Base-by-base conservation (phyloP, 2,329 filamentous ascomycete genomes). In the Aspergillus texensis region DNA sequence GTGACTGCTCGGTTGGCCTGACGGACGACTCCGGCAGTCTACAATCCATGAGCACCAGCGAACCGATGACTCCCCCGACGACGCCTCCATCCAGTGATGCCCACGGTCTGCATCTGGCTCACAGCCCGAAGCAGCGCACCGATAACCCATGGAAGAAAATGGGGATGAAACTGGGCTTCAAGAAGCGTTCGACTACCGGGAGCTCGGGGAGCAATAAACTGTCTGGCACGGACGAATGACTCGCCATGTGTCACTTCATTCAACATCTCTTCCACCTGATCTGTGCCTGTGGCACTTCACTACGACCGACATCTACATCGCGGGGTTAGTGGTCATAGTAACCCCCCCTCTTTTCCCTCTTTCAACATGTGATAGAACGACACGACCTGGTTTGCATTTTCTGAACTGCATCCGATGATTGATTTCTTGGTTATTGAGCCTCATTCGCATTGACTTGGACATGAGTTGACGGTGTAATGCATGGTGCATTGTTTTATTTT, bases 121-220 rank as follows among this genome's bases (percentile, higher is more conserved):
- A 75, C 52, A 81, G 77, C 63, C 77, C 79, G n/a, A 78, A 79
- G 70, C 69, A 70, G 63, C 77, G 79, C 64, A 71, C 78, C 64
- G 79, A 84, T 57, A 82, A 83, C 67, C 79, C 81, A 6, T 84
- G 82, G 82, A 84, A 83, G 72, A 84, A 83, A 67, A 82, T 83
- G 81, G 81, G 81, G 3, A 80, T 82, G 75, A 83, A 82, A 69
- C 71, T 84, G 59, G 78, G 78, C 16, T 80, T 79, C 64, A 80
- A 79, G 65, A 79, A 79, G 67, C 74, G 73, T 26, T 73, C 75
- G 24, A 68, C 69, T 30, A 65, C 67, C 10, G 66, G 67, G 26
- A 71, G 67, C 55, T 66, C 67, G 43, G 63, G 67, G 41, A 71
- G 68, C 58, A 65, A 70, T 58, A 68, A 68, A 64, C 67, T 70